phyloP scores from a whole-genome alignment of 495 filamentous ascomycete genomes.

The Chaetomium tenue region DNA sequence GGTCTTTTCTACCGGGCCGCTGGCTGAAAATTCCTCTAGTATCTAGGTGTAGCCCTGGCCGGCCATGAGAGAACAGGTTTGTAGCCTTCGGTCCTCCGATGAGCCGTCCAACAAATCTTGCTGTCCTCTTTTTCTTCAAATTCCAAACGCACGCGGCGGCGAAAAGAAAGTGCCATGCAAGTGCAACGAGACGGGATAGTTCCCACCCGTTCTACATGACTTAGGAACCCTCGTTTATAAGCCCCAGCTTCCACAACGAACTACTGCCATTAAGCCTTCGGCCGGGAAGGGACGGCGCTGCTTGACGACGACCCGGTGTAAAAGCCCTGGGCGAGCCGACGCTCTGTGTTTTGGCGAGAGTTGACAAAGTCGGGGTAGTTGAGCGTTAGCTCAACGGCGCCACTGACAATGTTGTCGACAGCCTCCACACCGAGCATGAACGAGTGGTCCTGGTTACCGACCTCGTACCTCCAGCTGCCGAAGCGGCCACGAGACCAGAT shows the following conservation, averaged over 20 bases:
- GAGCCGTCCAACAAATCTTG: conserved; percentile 1
- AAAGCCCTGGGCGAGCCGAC: conserved; percentile 73
- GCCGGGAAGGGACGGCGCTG: conserved; percentile 38
- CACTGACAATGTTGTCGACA: conserved; percentile 91
- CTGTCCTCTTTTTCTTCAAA: not conserved
- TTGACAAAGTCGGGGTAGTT: conserved; percentile 99
- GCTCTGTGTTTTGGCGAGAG: conserved; percentile 79
- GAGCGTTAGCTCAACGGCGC: conserved; percentile 90
- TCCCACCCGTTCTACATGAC: not conserved
- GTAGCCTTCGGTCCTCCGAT: not conserved
- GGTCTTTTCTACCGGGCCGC: conserved; percentile 14
- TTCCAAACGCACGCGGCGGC: conserved; percentile 6
- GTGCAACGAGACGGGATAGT: not conserved
- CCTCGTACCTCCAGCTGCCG: conserved; percentile 96
- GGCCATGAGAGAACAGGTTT: not conserved
- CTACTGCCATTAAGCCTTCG: conserved; percentile 3
- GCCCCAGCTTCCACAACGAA: not conserved
- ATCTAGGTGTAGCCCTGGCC: not conserved
- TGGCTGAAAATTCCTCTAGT: conserved; percentile 6
- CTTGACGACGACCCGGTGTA: conserved; percentile 24
- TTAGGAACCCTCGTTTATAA: not conserved
- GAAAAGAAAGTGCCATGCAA: conserved; percentile 9
- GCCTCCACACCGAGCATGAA: conserved; percentile 99
- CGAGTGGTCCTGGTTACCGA: conserved; percentile 93
- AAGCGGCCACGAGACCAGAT: conserved; percentile 97